Conservation (phyloP, 2,329 filamentous ascomycete species). For the Diaporthe vaccinii region DNA sequence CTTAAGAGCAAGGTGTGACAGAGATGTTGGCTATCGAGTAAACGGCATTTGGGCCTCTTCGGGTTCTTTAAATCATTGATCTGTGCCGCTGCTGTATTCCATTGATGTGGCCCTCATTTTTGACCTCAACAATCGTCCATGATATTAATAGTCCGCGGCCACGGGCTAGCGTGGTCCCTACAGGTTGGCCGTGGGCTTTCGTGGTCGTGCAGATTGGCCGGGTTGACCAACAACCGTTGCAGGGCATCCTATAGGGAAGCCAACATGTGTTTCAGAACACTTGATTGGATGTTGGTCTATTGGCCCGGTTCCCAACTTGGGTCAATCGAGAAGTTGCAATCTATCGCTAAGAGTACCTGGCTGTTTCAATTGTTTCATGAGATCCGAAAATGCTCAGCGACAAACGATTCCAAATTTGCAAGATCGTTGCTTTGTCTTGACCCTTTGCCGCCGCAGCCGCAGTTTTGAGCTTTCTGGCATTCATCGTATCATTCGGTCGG, state of each 20-base stretch:
- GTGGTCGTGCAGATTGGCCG: background rate
- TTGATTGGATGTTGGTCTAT: background rate
- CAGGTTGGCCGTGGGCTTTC: background rate
- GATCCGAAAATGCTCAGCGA: background rate
- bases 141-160: conserved; percentile 3
- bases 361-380: background rate
- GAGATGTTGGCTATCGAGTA: background rate
- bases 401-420: background rate
- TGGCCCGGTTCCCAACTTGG: background rate
- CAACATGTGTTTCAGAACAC: conserved; percentile 1
- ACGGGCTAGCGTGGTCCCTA: background rate
- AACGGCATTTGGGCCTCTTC: no score
- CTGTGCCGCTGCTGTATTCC: background rate
- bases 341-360: background rate
- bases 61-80: background rate
- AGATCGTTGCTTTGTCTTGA: background rate
- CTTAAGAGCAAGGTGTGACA: background rate
- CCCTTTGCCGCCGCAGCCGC: no score
- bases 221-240: background rate
- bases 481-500: no score
- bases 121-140: background rate
- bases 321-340: background rate
- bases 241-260: background rate
- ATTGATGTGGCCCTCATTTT: no score
- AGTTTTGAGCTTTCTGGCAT: no score